Conservation (phyloP, 176 grass and related monocot genomes). For the Ampelocalamus luodianensis region DNA sequence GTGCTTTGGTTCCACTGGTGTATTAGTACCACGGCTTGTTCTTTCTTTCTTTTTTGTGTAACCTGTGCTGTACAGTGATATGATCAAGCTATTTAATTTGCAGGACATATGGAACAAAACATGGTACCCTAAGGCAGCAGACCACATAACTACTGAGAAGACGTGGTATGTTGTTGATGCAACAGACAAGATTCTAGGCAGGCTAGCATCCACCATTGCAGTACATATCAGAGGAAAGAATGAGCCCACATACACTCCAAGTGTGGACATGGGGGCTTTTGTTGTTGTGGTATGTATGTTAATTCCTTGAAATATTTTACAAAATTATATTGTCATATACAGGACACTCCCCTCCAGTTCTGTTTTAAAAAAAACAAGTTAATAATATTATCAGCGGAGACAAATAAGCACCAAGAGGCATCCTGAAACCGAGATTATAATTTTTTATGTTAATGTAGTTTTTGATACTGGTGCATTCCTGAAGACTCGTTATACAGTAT, state of each 20-base stretch:
- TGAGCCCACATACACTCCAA: slow-evolving; percentile 91
- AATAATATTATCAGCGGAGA: not conserved
- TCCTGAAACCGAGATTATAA: not conserved
- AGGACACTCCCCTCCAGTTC: not conserved
- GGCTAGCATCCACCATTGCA: slow-evolving; percentile 89
- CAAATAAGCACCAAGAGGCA: slow-evolving; percentile 1
- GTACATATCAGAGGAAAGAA: slow-evolving; percentile 99
- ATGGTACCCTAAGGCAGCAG: slow-evolving; percentile 94
- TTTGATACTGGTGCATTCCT: slow-evolving; percentile 11
- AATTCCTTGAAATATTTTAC: not conserved
- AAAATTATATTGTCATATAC: not conserved
- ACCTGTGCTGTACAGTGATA: slow-evolving; percentile 21
- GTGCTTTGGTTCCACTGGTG: not conserved
- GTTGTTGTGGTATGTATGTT: slow-evolving; percentile 87
- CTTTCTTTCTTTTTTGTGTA: slow-evolving; percentile 15
- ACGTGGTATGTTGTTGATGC: slow-evolving; percentile 99
- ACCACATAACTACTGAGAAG: slow-evolving; percentile 91
- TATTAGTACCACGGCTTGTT: not conserved
- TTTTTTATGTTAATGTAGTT: not conserved
- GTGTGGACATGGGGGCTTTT: slow-evolving; percentile 98
- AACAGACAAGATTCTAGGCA: slow-evolving; percentile 86
- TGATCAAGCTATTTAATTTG: slow-evolving; percentile 27
- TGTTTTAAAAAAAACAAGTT: not conserved
- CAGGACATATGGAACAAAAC: slow-evolving; percentile 99
- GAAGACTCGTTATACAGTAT: not conserved